A percentile compares a stretch with the other conserved stretches of the same genome.
Evolutionary conservation across 257 asterid genomes (phyloP).

Genomic region (Misopates orontium): DNA sequence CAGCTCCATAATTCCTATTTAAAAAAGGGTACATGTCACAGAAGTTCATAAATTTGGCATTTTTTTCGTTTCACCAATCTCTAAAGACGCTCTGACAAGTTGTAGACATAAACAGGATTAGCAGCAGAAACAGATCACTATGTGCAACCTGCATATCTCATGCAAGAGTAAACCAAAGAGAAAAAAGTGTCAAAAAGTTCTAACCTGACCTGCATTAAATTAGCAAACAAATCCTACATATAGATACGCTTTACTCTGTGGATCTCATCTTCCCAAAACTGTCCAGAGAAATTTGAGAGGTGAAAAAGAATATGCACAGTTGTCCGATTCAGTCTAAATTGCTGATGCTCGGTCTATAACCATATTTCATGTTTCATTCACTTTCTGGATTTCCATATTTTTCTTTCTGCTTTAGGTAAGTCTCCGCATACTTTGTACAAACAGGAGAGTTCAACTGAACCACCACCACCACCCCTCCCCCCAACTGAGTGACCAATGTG

Average conservation of each 20-base stretch:
- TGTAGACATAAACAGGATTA: not conserved
- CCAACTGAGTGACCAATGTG: conserved; percentile 2
- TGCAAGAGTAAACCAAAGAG: not conserved
- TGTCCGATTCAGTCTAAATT: not conserved
- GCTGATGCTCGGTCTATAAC: not conserved
- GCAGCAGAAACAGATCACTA: not conserved
- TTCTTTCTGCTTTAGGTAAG: not conserved
- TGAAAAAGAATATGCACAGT: not conserved
- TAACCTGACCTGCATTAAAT: not conserved
- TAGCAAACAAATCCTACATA: not conserved
- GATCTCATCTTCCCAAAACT: not conserved
- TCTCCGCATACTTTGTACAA: not conserved
- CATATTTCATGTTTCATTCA: conserved; percentile 6
- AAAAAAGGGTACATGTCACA: conserved; percentile 17
- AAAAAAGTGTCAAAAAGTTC: not conserved
- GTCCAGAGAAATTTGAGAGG: not conserved
- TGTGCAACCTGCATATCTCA: not conserved
- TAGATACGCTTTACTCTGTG: not conserved
- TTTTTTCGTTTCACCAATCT: not conserved
- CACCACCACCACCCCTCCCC: not conserved
- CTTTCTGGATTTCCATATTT: not conserved
- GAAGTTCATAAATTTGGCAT: not conserved
- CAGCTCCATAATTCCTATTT: conserved; percentile 16
- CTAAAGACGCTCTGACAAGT: not conserved
- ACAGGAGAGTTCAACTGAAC: conserved; percentile 2